Percentiles rank a stretch among this genome's conserved stretches.
Evolutionary conservation across 371 early-diverging fungal species (phyloP).

Genomic region (Coemansia sp.): DNA sequence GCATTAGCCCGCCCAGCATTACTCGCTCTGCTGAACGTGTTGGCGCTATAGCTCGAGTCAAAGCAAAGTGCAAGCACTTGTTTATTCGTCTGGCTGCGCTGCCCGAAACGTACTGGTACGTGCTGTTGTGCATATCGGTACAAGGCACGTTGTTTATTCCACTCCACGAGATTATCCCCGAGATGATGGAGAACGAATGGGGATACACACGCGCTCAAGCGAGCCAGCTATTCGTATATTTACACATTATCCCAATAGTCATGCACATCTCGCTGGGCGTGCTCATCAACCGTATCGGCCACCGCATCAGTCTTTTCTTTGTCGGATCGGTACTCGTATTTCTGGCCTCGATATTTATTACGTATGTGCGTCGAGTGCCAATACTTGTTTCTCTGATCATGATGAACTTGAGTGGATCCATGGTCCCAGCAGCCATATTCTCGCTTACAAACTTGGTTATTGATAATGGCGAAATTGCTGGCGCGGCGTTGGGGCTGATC

Average conservation of each 20-base stretch:
- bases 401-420: conserved; percentile 45
- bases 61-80: conserved; percentile 12
- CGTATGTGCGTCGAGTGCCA: conserved; percentile 40
- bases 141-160: conserved; percentile 50
- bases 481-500: conserved; percentile 46
- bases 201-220: conserved; percentile 45
- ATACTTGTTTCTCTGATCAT: conserved; percentile 40
- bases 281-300: conserved; percentile 44
- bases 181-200: conserved; percentile 52
- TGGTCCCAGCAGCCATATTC: conserved; percentile 47
- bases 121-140: conserved; percentile 41
- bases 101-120: conserved; percentile 48
- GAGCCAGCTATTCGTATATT: conserved; percentile 45
- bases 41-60: neutral
- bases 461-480: conserved; percentile 45
- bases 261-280: conserved; percentile 39
- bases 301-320: conserved; percentile 35
- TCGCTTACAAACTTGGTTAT: conserved; percentile 48
- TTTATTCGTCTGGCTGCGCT: conserved; percentile 29
- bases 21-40: neutral
- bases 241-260: conserved; percentile 45
- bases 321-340: conserved; percentile 41
- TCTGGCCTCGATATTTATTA: conserved; percentile 34
- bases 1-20: neutral
- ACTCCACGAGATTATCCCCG: conserved; percentile 44